Percentiles rank a stretch among this genome's conserved stretches.
phyloP scores from a whole-genome alignment of 495 filamentous ascomycete species.

The Aspergillus nanangensis region DNA sequence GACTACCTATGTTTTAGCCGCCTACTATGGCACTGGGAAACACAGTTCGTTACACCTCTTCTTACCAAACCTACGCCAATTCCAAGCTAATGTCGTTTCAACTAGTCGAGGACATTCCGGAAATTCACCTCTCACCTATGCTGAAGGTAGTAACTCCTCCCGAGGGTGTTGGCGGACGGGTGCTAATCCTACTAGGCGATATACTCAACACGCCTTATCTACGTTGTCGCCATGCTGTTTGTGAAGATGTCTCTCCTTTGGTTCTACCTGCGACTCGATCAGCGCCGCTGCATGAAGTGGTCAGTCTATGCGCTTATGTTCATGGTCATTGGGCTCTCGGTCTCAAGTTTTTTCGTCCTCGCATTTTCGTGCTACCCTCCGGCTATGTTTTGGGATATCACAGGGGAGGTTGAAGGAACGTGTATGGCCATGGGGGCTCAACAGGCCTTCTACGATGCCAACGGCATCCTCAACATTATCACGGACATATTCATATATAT shows the following conservation, averaged over 20 bases:
- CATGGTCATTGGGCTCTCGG: slow-evolving; percentile 4
- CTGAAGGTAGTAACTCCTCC: slow-evolving; percentile 4
- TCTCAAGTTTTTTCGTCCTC: slow-evolving; percentile 5
- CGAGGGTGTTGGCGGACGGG: neutral
- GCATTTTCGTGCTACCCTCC: slow-evolving; percentile 3
- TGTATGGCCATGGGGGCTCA: slow-evolving; percentile 5
- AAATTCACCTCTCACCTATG: slow-evolving; percentile 3
- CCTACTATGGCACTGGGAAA: slow-evolving; percentile 6
- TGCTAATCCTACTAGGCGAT: neutral
- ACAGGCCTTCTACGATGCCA: slow-evolving; percentile 13
- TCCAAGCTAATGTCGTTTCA: too few species aligned
- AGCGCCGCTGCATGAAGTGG: slow-evolving; percentile 9
- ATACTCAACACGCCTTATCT: slow-evolving; percentile 7
- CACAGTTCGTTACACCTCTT: neutral
- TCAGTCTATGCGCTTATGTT: slow-evolving; percentile 6
- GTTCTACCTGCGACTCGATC: slow-evolving; percentile 16
- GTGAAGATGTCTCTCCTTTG: slow-evolving; percentile 14
- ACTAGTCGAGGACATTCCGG: neutral
- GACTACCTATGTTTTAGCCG: neutral
- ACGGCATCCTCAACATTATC: slow-evolving; percentile 20
- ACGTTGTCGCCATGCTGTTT: slow-evolving; percentile 4
- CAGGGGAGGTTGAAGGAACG: neutral
- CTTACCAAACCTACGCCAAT: neutral
- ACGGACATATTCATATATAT: slow-evolving; percentile 35
- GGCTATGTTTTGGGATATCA: slow-evolving; percentile 7